phyloP scores from a whole-genome alignment of 352 stramenopile species.

The Globisporangium cederbergense region DNA sequence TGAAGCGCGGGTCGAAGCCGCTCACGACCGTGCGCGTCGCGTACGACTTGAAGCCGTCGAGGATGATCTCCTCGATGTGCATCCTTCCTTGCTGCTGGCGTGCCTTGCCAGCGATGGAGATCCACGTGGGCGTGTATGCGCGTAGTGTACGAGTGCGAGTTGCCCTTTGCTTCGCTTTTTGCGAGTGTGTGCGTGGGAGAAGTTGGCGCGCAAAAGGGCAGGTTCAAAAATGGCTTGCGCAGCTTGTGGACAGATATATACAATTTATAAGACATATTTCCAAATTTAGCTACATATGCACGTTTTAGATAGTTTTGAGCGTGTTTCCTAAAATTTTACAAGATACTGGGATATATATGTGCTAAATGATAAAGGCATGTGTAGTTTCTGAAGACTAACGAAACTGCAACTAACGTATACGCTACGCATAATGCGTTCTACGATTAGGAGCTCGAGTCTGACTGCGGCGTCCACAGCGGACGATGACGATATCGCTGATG shows the following conservation, averaged over 20 bases:
- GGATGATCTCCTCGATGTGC: constrained; percentile 99
- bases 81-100: constrained; percentile 51
- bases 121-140: neutral
- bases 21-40: constrained; percentile 97
- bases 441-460: constrained; percentile 14
- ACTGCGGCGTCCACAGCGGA: neutral
- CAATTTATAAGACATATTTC: too few relatives aligned
- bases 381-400: neutral
- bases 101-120: neutral
- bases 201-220: neutral
- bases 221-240: neutral
- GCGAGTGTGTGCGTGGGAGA: too few relatives aligned
- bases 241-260: neutral
- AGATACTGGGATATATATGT: too few relatives aligned
- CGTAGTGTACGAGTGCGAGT: neutral
- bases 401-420: constrained; percentile 4
- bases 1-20: constrained; percentile 99
- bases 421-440: constrained; percentile 18
- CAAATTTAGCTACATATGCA: too few relatives aligned
- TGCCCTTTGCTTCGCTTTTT: neutral
- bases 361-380: too few relatives aligned
- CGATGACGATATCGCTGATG: neutral
- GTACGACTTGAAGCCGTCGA: constrained; percentile 99
- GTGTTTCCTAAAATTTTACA: too few relatives aligned
- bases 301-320: too few relatives aligned